Evolutionary conservation across 257 asterid genomes (phyloP).

Genomic region (Plantago major): DNA sequence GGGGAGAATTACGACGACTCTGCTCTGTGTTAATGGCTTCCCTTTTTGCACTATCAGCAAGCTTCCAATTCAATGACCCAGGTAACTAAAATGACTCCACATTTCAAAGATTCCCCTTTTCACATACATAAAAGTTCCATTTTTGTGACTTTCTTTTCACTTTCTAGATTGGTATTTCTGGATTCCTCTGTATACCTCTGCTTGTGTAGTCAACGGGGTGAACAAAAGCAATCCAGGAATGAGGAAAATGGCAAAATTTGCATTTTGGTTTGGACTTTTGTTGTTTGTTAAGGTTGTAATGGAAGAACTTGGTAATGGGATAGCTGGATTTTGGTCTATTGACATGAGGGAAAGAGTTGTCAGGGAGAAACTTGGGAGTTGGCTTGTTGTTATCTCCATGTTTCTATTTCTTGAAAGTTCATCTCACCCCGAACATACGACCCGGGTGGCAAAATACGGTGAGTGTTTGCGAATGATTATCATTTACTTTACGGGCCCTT

Average conservation of each 20-base stretch:
- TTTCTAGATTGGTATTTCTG: slow-evolving; percentile 43
- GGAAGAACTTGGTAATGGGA: slow-evolving; percentile 31
- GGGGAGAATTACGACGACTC: slow-evolving; percentile 6
- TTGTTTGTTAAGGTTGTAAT: slow-evolving; percentile 45
- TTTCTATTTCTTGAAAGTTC: slow-evolving; percentile 27
- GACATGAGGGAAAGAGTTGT: slow-evolving; percentile 61
- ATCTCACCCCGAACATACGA: slow-evolving; percentile 12
- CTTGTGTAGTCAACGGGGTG: slow-evolving; percentile 23
- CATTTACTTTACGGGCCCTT: neutral
- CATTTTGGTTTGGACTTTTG: slow-evolving; percentile 39
- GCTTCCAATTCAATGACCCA: slow-evolving; percentile 38
- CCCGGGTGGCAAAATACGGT: slow-evolving; percentile 32
- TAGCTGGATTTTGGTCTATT: slow-evolving; percentile 37
- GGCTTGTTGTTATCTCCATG: slow-evolving; percentile 54
- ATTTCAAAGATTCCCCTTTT: neutral
- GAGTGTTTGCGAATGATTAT: neutral
- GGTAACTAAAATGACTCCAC: slow-evolving; percentile 16
- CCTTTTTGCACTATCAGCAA: slow-evolving; percentile 34
- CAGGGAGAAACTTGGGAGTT: slow-evolving; percentile 72
- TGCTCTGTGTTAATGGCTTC: slow-evolving; percentile 33
- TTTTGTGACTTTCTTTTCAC: neutral
- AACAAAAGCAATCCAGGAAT: neutral
- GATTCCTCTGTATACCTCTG: slow-evolving; percentile 36
- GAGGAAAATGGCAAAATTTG: slow-evolving; percentile 23
- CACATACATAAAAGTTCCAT: neutral